Evolutionary conservation across 257 asterid species (phyloP).

Genomic region (Solanum ahanhuiri): DNA sequence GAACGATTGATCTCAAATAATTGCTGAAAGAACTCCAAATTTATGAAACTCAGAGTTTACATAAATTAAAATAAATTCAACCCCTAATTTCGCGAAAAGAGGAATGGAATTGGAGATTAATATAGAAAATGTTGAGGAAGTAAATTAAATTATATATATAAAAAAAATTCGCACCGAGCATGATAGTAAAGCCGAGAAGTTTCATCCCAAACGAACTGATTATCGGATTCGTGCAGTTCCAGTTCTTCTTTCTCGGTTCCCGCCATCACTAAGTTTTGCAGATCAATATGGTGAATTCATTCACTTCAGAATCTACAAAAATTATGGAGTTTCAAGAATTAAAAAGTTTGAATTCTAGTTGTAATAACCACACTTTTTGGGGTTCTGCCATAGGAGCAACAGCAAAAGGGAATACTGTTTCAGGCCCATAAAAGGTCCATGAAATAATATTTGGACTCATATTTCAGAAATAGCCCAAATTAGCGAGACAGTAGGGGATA

Average conservation of each 20-base stretch:
- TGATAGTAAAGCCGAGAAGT: conserved; percentile 78
- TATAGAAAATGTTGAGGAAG: background rate
- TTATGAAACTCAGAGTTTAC: background rate
- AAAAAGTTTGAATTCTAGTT: background rate
- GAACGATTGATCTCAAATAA: background rate
- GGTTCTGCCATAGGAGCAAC: background rate
- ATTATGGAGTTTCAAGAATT: background rate
- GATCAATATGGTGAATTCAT: background rate
- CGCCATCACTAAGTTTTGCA: conserved; percentile 31
- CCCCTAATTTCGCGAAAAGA: background rate
- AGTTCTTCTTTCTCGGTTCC: conserved; percentile 12
- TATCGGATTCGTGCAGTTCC: conserved; percentile 12
- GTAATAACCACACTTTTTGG: background rate
- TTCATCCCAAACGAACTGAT: conserved; percentile 75
- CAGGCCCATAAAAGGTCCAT: background rate
- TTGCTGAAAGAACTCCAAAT: background rate
- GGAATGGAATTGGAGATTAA: background rate
- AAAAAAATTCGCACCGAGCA: conserved; percentile 41
- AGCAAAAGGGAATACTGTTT: background rate
- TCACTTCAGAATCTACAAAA: background rate
- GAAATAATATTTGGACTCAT: background rate
- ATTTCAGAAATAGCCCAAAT: background rate
- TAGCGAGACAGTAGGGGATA: background rate
- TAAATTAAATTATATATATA: background rate
- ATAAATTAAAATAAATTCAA: background rate